Conservation (phyloP, 1,139 yeast species). For the Suhomyces yuchorum region DNA sequence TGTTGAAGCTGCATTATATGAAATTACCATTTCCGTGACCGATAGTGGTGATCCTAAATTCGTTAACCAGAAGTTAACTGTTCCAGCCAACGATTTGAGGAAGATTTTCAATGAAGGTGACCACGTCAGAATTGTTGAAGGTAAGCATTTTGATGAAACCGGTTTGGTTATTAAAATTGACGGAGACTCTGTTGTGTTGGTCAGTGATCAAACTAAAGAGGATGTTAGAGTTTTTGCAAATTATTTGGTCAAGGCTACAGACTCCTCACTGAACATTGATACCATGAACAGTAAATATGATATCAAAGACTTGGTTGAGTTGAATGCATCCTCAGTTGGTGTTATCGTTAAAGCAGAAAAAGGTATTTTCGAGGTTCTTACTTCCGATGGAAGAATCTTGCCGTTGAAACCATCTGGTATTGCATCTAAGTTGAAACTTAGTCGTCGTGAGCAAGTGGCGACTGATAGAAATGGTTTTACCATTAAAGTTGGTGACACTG, state of each 20-base stretch:
- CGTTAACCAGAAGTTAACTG: constrained; percentile 54
- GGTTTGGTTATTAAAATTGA: constrained; percentile 86
- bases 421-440: constrained; percentile 65
- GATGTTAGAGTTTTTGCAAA: constrained; percentile 93
- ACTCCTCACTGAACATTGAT: constrained; percentile 52
- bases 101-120: constrained; percentile 91
- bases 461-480: constrained; percentile 87
- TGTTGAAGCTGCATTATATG: constrained; percentile 62
- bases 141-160: constrained; percentile 89
- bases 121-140: constrained; percentile 90
- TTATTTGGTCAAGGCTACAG: constrained; percentile 77
- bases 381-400: constrained; percentile 78
- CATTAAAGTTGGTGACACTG: constrained; percentile 87
- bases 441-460: constrained; percentile 74
- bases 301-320: constrained; percentile 85
- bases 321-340: constrained; percentile 86
- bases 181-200: constrained; percentile 83
- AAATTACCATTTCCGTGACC: constrained; percentile 59
- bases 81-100: constrained; percentile 79
- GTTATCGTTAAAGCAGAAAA: constrained; percentile 89
- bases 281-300: constrained; percentile 68
- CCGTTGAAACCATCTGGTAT: constrained; percentile 79
- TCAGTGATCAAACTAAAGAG: constrained; percentile 84
- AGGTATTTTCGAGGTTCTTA: constrained; percentile 77
- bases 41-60: constrained; percentile 55